phyloP scores from a whole-genome alignment of 23 red algal genomes.

The Gracilaria caudata region DNA sequence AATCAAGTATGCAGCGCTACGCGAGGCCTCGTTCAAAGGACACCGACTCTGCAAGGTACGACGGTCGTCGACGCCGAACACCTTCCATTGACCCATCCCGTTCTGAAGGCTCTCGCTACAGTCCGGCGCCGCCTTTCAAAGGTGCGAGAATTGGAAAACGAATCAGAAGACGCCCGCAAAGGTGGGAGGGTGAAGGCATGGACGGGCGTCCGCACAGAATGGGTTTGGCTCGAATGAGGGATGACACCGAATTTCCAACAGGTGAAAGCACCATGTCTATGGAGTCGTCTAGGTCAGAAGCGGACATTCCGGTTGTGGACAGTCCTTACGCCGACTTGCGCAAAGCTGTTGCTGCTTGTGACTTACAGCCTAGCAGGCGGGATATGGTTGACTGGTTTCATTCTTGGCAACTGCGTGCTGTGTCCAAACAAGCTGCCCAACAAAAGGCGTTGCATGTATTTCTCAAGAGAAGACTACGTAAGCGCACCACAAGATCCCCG shows the following conservation, averaged over 20 bases:
- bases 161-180: conserved; percentile 57
- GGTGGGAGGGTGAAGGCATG: conserved; percentile 53
- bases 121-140: neutral
- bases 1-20: conserved; percentile 19
- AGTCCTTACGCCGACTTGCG: conserved; percentile 53
- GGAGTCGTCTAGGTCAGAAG: conserved; percentile 35
- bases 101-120: conserved; percentile 20
- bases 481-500: conserved; percentile 39
- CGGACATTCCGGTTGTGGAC: conserved; percentile 22
- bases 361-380: conserved; percentile 15
- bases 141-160: conserved; percentile 54
- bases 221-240: conserved; percentile 13
- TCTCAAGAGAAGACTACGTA: conserved; percentile 53
- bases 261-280: conserved; percentile 49
- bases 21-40: neutral
- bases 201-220: conserved; percentile 7
- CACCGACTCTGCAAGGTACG: neutral
- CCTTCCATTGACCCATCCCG: conserved; percentile 21
- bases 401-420: conserved; percentile 66
- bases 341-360: conserved; percentile 19
- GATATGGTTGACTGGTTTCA: conserved; percentile 70
- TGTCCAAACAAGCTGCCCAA: conserved; percentile 58
- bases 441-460: conserved; percentile 71
- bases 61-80: conserved; percentile 2
- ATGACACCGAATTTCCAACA: neutral